Percentiles rank a stretch among this genome's conserved stretches.
Conservation (phyloP, 768 basidiomycete genomes). For the Amanita rimosa region DNA sequence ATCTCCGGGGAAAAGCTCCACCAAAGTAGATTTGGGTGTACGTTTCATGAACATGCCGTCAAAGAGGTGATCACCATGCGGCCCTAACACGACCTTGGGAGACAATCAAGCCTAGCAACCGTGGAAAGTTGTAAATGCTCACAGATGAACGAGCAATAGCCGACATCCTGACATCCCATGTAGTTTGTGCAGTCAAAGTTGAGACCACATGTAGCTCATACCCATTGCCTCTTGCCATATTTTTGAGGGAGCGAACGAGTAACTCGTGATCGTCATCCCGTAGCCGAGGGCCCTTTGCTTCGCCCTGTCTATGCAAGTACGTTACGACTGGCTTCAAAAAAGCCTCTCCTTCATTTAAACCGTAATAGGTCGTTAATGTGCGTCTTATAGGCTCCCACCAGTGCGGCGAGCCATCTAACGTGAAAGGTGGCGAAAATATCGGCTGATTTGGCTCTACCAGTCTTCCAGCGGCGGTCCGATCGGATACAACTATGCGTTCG, state of each 20-base stretch:
- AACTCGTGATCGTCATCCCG: conserved; percentile 43
- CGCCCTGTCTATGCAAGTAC: conserved; percentile 56
- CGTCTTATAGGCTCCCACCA: conserved; percentile 64
- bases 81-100: conserved; percentile 46
- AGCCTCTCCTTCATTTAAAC: conserved; percentile 13
- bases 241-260: conserved; percentile 45
- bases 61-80: conserved; percentile 48
- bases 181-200: conserved; percentile 31
- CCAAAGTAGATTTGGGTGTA: conserved; percentile 45
- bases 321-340: conserved; percentile 40
- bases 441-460: conserved; percentile 21
- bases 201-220: conserved; percentile 48
- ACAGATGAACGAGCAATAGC: conserved; percentile 63
- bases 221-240: conserved; percentile 37
- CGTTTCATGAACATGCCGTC: conserved; percentile 64
- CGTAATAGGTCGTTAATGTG: conserved; percentile 32
- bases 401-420: conserved; percentile 31
- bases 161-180: conserved; percentile 53
- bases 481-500: conserved; percentile 68
- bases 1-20: conserved; percentile 70
- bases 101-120: conserved; percentile 5
- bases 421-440: conserved; percentile 30
- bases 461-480: conserved; percentile 51
- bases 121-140: conserved; percentile 14
- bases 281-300: conserved; percentile 37